Evolutionary conservation across 2,329 filamentous ascomycete species (phyloP).

Genomic region (Paramyrothecium sp.): DNA sequence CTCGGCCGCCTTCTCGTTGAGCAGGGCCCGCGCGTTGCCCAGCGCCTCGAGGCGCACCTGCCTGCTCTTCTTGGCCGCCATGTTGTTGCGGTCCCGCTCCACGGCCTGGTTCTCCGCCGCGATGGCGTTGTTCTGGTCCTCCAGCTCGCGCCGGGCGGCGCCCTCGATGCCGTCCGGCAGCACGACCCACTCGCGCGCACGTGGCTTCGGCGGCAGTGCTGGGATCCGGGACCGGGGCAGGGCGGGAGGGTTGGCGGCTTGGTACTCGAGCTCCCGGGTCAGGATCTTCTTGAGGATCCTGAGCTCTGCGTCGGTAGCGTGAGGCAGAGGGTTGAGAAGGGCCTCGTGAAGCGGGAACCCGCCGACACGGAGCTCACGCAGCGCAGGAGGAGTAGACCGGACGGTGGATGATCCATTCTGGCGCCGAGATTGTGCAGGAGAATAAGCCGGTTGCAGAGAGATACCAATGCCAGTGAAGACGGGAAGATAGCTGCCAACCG

Average conservation of each 20-base stretch:
- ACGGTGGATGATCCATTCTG: no score
- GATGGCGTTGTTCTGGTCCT: slow-evolving; percentile 22
- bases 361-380: slow-evolving; percentile 8
- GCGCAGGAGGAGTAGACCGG: no score
- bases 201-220: slow-evolving; percentile 23
- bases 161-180: slow-evolving; percentile 13
- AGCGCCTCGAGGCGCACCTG: slow-evolving; percentile 25
- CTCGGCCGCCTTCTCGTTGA: slow-evolving; percentile 21
- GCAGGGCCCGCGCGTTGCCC: slow-evolving; percentile 13
- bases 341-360: slow-evolving; percentile 14
- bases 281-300: slow-evolving; percentile 15
- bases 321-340: slow-evolving; percentile 16
- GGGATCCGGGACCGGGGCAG: slow-evolving; percentile 22
- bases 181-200: slow-evolving; percentile 13
- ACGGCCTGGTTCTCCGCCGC: slow-evolving; percentile 17
- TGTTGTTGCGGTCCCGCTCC: slow-evolving; percentile 33
- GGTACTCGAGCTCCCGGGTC: slow-evolving; percentile 16
- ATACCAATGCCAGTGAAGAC: no score
- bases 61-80: slow-evolving; percentile 34
- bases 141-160: slow-evolving; percentile 9
- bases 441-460: no score
- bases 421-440: no score
- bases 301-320: slow-evolving; percentile 13
- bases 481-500: no score
- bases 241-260: slow-evolving; percentile 19